Evolutionary conservation across 805 yeast genomes (phyloP).

Genomic region (Sugiyamaella lignohabitans): DNA sequence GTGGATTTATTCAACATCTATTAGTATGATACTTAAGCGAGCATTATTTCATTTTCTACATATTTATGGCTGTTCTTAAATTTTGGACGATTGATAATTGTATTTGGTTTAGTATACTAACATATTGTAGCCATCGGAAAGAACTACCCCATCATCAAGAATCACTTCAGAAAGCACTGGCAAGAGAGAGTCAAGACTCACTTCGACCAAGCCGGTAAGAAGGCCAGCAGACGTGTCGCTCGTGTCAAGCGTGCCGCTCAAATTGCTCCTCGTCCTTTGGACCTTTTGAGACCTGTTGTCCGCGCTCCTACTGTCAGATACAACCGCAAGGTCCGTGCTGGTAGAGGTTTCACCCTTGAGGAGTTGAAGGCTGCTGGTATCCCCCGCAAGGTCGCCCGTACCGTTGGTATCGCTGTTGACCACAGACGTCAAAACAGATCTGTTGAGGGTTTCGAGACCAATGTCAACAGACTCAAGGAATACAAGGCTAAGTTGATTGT

Average conservation of each 20-base stretch:
- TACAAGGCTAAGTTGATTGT: slow-evolving; percentile 93
- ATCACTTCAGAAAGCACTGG: slow-evolving; percentile 99
- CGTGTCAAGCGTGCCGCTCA: slow-evolving; percentile 91
- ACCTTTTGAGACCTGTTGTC: slow-evolving; percentile 92
- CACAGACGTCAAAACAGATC: slow-evolving; percentile 99
- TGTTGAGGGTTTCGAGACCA: slow-evolving; percentile 87
- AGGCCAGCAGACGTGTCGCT: slow-evolving; percentile 91
- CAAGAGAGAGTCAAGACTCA: slow-evolving; percentile 99
- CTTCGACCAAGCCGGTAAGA: slow-evolving; percentile 99
- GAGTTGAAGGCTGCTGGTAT: slow-evolving; percentile 98
- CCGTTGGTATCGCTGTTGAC: slow-evolving; percentile 98
- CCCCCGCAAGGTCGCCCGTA: slow-evolving; percentile 85
- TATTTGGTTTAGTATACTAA: no score
- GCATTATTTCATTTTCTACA: no score
- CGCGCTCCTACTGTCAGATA: slow-evolving; percentile 98
- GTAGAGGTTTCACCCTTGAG: slow-evolving; percentile 98
- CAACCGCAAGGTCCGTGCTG: slow-evolving; percentile 99
- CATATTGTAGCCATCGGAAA: slow-evolving; percentile 93
- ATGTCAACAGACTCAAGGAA: slow-evolving; percentile 94
- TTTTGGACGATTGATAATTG: no score
- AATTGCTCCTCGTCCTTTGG: slow-evolving; percentile 97
- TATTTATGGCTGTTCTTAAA: no score
- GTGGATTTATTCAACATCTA: no score
- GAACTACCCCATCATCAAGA: slow-evolving; percentile 98
- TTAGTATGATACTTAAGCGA: no score